Percentiles rank a stretch among this genome's conserved stretches.
Evolutionary conservation across 2,329 filamentous ascomycete genomes (phyloP).

Genomic region (Dothideomycetes sp.): DNA sequence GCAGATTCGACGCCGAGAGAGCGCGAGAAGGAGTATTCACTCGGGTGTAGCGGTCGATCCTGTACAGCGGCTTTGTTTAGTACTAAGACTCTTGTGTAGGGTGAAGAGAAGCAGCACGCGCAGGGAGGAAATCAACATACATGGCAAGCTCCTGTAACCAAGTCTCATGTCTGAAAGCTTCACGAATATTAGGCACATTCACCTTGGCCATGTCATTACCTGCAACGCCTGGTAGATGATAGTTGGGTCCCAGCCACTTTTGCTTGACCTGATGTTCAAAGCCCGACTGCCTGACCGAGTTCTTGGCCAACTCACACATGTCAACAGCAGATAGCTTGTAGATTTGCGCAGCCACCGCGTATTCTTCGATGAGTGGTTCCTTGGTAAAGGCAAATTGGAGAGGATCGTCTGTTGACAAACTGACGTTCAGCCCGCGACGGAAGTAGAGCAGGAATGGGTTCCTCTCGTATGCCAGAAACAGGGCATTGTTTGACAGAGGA

Average conservation of each 20-base stretch:
- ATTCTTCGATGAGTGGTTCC: conserved; percentile 94
- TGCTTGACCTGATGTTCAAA: conserved; percentile 85
- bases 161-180: conserved; percentile 82
- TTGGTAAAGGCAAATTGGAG: conserved; percentile 98
- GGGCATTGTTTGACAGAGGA: conserved; percentile 92
- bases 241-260: conserved; percentile 78
- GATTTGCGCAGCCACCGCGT: conserved; percentile 94
- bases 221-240: conserved; percentile 62
- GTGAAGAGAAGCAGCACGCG: no score
- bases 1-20: conserved; percentile 24
- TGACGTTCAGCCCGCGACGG: conserved; percentile 87
- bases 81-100: not conserved
- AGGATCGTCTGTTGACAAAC: conserved; percentile 90
- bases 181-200: conserved; percentile 87
- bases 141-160: conserved; percentile 72
- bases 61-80: conserved; percentile 5
- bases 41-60: conserved; percentile 31
- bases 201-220: conserved; percentile 94
- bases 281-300: conserved; percentile 88
- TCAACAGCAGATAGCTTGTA: conserved; percentile 95
- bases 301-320: conserved; percentile 96
- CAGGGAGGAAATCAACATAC: conserved; percentile 40
- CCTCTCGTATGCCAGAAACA: conserved; percentile 92
- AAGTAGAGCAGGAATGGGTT: conserved; percentile 97
- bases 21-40: conserved; percentile 19